Base-by-base conservation (phyloP, 257 asterid species). In the Scutellaria baicalensis region DNA sequence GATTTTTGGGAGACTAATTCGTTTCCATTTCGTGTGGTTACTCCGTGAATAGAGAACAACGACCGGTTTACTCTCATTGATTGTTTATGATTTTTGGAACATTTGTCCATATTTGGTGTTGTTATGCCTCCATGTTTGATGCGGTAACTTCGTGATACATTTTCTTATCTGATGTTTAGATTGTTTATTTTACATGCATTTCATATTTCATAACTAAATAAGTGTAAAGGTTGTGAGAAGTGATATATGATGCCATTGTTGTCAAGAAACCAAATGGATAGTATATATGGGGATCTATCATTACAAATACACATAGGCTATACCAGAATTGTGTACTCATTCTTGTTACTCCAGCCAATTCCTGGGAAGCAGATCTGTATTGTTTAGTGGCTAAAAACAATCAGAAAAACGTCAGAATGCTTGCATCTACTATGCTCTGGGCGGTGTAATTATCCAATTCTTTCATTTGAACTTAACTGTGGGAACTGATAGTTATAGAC, bases 1-100 rank as follows among this genome's bases (percentile, higher is more conserved):
- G 96, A 83, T 59, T 56, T 43, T 52, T 31, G 58, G 1, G 50
- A 40, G 14, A 31, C 68, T 63, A 52, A 38, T 64, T 61, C 38
- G 58, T 65, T 71, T 74, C 50, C 56, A 31, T 65, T 58, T 56
- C 56, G 59, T 13, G 20, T 59, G 16, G 2, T 45, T 72, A 39
- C 52, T 9, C 10, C 31, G 20, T 64, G 64, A 68, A 40, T 45
- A 7, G 54, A 21, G 51, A 71, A 45, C 51, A 31, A 57, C 48
- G 56, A 54, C 60, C 20, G 64, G 56, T 50, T 73, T 16, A 21
- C 17, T 9, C 44, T 36, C 38, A 6, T n/a, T 63, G 63, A 52
- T 76, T 51, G 52, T 43, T 49, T 49, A 48, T 5, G 52, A 16
- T 13, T 59, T 36, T 39, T 59, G 45, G 48, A 39, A 47, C 33